Conservation (phyloP, 2,329 filamentous ascomycete genomes). For the Gyromitra esculenta region DNA sequence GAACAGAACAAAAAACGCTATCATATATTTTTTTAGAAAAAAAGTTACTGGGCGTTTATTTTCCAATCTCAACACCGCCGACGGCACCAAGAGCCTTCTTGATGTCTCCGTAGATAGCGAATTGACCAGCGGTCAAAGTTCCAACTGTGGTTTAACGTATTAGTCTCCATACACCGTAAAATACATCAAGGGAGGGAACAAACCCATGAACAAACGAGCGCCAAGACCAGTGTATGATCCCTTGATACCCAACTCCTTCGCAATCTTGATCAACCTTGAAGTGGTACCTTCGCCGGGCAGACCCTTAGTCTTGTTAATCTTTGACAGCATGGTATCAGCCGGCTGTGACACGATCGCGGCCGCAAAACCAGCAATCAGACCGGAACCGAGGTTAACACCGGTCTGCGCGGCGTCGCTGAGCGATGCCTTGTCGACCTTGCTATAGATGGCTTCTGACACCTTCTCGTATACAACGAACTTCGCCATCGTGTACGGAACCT, state of each 20-base stretch:
- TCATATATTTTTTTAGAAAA: conserved; percentile 24
- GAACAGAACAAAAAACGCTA: conserved; percentile 13
- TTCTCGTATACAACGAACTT: conserved; percentile 96
- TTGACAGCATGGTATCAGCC: conserved; percentile 91
- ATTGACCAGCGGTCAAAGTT: conserved; percentile 80
- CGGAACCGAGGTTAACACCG: conserved; percentile 82
- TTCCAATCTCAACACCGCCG: conserved; percentile 76
- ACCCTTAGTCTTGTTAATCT: conserved; percentile 95
- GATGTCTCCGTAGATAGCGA: conserved; percentile 85
- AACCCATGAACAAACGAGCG: conserved; percentile 75
- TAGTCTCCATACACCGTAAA: conserved; percentile 8
- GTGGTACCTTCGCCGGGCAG: conserved; percentile 84
- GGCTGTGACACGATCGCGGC: conserved; percentile 88
- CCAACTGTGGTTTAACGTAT: conserved; percentile 64
- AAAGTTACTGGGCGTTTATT: conserved; percentile 19
- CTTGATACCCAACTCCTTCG: conserved; percentile 80
- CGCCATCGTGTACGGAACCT: conserved; percentile 93
- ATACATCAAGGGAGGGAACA: conserved; percentile 38
- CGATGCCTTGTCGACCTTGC: conserved; percentile 74
- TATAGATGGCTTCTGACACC: conserved; percentile 78
- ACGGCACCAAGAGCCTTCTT: conserved; percentile 76
- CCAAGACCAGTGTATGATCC: conserved; percentile 84
- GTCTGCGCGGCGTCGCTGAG: conserved; percentile 77
- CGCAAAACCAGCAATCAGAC: conserved; percentile 86
- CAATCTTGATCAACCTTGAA: conserved; percentile 86